Evolutionary conservation across 306 rosid genomes (phyloP).

Genomic region (Fragaria ananassa): DNA sequence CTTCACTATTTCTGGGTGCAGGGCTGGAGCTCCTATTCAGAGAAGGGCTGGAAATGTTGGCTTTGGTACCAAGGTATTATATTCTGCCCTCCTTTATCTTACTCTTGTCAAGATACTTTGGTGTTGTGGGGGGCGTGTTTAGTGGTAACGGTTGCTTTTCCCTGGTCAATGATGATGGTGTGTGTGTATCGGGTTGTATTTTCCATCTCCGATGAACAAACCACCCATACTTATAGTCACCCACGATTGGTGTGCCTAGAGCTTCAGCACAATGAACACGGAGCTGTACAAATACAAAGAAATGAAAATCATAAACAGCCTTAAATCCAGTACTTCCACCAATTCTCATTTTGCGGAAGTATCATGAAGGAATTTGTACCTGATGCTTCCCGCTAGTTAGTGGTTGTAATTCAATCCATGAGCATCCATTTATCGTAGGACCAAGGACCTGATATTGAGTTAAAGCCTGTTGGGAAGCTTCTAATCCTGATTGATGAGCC

Average conservation of each 20-base stretch:
- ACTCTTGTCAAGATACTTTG: not conserved
- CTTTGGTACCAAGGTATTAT: conserved; percentile 53
- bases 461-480: conserved; percentile 79
- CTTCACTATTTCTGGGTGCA: conserved; percentile 38
- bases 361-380: conserved; percentile 36
- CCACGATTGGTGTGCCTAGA: conserved; percentile 92
- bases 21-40: conserved; percentile 57
- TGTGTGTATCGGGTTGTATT: not conserved
- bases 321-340: not conserved
- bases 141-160: not conserved
- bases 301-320: conserved; percentile 5
- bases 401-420: conserved; percentile 88
- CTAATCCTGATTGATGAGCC: conserved; percentile 66
- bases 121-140: not conserved
- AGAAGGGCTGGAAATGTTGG: conserved; percentile 49
- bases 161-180: not conserved
- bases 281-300: conserved; percentile 43
- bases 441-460: conserved; percentile 93
- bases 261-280: conserved; percentile 99
- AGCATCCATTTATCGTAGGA: conserved; percentile 88
- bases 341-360: not conserved
- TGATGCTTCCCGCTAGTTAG: conserved; percentile 86
- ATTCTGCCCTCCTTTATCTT: not conserved
- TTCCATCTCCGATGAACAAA: conserved; percentile 77
- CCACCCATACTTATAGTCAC: conserved; percentile 96